Evolutionary conservation across 176 grass and related monocot genomes (phyloP), one percentile per base, ranked within the genome.

Genomic region (Musa beccarii): DNA sequence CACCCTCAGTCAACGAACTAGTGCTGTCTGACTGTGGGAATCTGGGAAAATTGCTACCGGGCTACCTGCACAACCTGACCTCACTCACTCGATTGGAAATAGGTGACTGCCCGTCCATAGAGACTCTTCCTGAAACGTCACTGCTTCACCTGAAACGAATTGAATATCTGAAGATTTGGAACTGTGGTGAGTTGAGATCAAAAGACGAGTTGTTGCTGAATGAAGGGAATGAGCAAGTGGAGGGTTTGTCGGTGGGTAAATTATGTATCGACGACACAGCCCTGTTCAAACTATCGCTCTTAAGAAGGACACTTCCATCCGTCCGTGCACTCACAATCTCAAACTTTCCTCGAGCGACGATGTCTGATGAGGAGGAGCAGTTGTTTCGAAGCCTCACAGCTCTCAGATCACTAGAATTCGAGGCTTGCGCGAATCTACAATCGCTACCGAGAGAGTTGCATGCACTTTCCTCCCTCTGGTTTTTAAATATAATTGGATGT

Each of bases 41-140:
- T 34, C 75, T 83, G 0, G 73, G 61, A 23, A 62, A 71, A 24
- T 83, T 66, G 14, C 64, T 78, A 62, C 81, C 75, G 1, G 12
- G 13, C 54, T 83, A 73, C 52, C 72, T 83, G 2, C 8, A 51
- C 21, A 83, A 66, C 4, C n/a, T 83, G 11, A 55, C 17, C n/a
- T 78, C 53, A 51, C 75, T 83, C 2, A 21, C 52, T 17, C 14
- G 2, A 1, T 83, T 83, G 52, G 25, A 68, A 14, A 74, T 76
- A 7, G 0, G 2, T 2, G 78, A 65, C n/a, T 68, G 54, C 8
- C 2, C 0, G 17, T 12, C 1, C 51, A 15, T 81, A 15, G 54
- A 0, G 12, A 19, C 54, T 17, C 54, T 56, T 56, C 54, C 54
- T 0, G 22, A 2, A 52, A 62, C 69, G 51, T 51, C 34, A 16